Evolutionary conservation across 352 stramenopile species (phyloP).

Genomic region (Phytophthora cryptogea): DNA sequence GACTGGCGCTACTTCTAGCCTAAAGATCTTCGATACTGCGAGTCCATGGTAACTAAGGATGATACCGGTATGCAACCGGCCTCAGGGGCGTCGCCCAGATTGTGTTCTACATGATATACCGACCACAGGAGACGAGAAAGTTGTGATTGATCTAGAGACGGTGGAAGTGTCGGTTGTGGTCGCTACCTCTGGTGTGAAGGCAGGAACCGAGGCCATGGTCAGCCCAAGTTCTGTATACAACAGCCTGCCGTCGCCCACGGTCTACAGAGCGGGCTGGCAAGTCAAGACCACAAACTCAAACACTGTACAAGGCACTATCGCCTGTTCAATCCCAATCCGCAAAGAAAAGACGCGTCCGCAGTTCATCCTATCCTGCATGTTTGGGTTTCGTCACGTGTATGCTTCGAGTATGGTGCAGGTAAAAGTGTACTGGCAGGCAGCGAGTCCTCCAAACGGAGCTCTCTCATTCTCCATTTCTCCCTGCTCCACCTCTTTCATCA

Average conservation of each 20-base stretch:
- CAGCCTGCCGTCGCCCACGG: constrained; percentile 8
- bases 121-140: constrained; percentile 4
- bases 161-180: constrained; percentile 3
- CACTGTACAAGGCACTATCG: background rate
- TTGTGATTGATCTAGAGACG: background rate
- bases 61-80: no score
- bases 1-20: no score
- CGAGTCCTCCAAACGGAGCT: background rate
- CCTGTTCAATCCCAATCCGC: background rate
- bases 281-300: background rate
- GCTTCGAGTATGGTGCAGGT: no score
- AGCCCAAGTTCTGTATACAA: constrained; percentile 9
- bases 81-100: no score
- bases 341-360: constrained; percentile 8
- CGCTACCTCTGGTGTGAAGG: background rate
- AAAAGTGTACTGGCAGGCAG: background rate
- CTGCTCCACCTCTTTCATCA: background rate
- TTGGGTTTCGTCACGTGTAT: constrained; percentile 18
- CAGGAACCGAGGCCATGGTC: background rate
- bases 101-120: constrained; percentile 51
- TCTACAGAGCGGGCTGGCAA: background rate
- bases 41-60: no score
- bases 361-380: constrained; percentile 21
- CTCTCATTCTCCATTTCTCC: constrained; percentile 11
- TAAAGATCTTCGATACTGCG: no score